phyloP scores from a whole-genome alignment of 1,139 yeast species.

The Zygoascus meyerae region DNA sequence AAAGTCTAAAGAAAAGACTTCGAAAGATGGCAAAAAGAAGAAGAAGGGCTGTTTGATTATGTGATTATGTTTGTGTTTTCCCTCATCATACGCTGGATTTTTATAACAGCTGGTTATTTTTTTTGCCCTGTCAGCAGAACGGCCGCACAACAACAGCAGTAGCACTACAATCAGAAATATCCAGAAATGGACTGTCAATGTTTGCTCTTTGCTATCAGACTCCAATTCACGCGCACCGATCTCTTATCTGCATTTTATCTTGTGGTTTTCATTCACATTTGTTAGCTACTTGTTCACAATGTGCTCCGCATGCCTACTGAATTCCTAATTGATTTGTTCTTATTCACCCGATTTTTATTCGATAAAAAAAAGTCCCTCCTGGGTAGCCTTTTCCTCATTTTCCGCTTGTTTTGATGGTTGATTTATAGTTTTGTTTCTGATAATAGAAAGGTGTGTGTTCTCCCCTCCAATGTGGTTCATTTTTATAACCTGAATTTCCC shows the following conservation, averaged over 20 bases:
- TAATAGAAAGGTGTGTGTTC: background rate
- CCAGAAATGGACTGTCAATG: too few species aligned
- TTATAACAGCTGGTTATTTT: background rate
- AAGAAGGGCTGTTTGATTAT: slow-evolving; percentile 13
- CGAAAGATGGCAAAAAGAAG: slow-evolving; percentile 9
- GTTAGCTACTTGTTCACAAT: background rate
- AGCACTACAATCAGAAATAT: too few species aligned
- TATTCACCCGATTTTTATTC: too few species aligned
- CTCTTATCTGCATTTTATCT: background rate
- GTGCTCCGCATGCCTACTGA: too few species aligned
- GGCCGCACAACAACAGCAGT: too few species aligned
- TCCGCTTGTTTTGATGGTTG: background rate
- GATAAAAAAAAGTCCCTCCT: too few species aligned
- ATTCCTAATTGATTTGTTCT: too few species aligned
- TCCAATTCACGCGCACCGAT: background rate
- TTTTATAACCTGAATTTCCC: too few species aligned
- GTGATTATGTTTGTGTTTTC: slow-evolving; percentile 1
- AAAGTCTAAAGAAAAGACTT: background rate
- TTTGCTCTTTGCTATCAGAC: too few species aligned
- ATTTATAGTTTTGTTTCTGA: background rate
- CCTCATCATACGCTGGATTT: background rate
- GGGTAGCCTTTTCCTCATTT: background rate
- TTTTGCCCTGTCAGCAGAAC: too few species aligned
- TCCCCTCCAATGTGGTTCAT: background rate
- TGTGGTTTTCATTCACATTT: background rate